phyloP scores from a whole-genome alignment of 108 stramenopile species.

The Craspedostauros australis region DNA sequence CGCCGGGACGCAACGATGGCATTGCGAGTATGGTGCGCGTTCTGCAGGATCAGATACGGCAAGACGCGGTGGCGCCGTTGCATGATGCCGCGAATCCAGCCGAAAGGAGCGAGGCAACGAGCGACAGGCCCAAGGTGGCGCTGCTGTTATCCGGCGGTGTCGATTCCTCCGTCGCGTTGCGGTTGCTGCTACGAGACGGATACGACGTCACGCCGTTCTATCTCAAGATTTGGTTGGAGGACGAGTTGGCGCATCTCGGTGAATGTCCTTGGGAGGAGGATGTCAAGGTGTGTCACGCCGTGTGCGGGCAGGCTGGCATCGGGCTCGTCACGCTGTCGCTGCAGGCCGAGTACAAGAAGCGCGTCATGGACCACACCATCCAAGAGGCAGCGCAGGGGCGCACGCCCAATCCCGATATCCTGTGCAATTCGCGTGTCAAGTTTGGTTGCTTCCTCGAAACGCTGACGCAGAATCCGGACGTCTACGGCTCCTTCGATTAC shows the following conservation, averaged over 20 bases:
- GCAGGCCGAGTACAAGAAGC: conserved; percentile 86
- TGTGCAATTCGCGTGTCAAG: conserved; percentile 95
- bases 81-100: neutral
- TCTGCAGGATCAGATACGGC: conserved; percentile 48
- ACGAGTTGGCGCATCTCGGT: conserved; percentile 90
- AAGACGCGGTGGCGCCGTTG: neutral
- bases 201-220: conserved; percentile 93
- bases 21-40: conserved; percentile 66
- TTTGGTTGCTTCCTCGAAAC: conserved; percentile 93
- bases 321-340: conserved; percentile 81
- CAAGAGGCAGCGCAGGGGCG: conserved; percentile 79
- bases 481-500: conserved; percentile 51
- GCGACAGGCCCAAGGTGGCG: conserved; percentile 60
- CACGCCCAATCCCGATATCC: conserved; percentile 97
- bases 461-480: conserved; percentile 26
- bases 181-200: conserved; percentile 72
- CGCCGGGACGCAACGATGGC: conserved; percentile 78
- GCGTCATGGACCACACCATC: conserved; percentile 86
- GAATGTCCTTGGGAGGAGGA: conserved; percentile 97
- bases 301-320: conserved; percentile 90
- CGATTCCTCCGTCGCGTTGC: conserved; percentile 92
- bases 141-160: conserved; percentile 94
- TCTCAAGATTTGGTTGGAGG: conserved; percentile 97
- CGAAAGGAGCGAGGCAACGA: neutral
- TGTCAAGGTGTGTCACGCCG: conserved; percentile 54